Percentiles rank a stretch among this genome's conserved stretches.
Evolutionary conservation across 805 yeast genomes (phyloP).

Genomic region (Teunomyces funiuensis): DNA sequence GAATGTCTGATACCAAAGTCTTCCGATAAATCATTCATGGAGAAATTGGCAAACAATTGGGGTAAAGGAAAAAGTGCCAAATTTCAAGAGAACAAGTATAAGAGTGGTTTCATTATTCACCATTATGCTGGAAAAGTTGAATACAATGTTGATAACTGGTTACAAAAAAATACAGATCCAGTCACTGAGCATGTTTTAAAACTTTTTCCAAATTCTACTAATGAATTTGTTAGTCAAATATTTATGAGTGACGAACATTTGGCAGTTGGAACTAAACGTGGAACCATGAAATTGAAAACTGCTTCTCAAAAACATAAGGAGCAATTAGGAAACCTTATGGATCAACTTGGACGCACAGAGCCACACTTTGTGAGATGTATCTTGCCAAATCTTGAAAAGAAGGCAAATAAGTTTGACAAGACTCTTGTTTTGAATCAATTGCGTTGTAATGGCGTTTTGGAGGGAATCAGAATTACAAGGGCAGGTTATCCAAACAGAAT

Average conservation of each 20-base stretch:
- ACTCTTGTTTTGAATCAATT: slow-evolving; percentile 80
- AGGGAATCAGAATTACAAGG: slow-evolving; percentile 95
- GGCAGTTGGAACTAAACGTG: slow-evolving; percentile 29
- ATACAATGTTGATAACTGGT: slow-evolving; percentile 88
- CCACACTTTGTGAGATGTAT: slow-evolving; percentile 98
- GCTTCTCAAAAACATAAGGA: slow-evolving; percentile 88
- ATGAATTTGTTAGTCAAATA: slow-evolving; percentile 54
- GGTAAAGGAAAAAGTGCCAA: slow-evolving; percentile 44
- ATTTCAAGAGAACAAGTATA: slow-evolving; percentile 71
- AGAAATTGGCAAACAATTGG: slow-evolving; percentile 71
- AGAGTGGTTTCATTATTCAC: slow-evolving; percentile 76
- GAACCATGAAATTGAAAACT: slow-evolving; percentile 47
- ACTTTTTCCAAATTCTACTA: slow-evolving; percentile 57
- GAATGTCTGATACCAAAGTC: slow-evolving; percentile 95
- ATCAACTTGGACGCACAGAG: slow-evolving; percentile 72
- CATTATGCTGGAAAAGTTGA: slow-evolving; percentile 98
- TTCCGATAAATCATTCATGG: slow-evolving; percentile 77
- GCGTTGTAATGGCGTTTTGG: slow-evolving; percentile 95
- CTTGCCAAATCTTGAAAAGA: slow-evolving; percentile 78
- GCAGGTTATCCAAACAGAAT: slow-evolving; percentile 96
- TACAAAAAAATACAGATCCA: slow-evolving; percentile 93
- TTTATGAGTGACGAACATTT: slow-evolving; percentile 44
- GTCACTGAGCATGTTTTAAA: slow-evolving; percentile 71
- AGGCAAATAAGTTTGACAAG: slow-evolving; percentile 70
- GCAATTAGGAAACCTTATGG: slow-evolving; percentile 71